A percentile compares a stretch with the other conserved stretches of the same genome.
Conservation (phyloP, 2,329 filamentous ascomycete species). For the Arthrocladium fulminans region DNA sequence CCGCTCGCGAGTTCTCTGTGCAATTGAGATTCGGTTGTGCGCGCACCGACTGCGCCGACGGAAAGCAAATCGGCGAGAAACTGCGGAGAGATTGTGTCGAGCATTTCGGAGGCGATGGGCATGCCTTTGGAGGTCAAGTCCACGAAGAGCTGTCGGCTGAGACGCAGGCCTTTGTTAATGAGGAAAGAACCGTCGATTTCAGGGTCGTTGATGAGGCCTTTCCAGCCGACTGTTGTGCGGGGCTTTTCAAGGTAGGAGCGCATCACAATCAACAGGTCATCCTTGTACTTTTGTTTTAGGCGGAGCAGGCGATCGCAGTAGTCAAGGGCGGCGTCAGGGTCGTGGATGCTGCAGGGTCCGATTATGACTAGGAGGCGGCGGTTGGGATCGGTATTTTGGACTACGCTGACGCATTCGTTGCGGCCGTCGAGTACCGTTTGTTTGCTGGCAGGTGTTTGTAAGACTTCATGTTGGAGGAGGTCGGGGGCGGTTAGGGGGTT, state of each 20-base stretch:
- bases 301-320: constrained; percentile 73
- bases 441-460: constrained; percentile 39
- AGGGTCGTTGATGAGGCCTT: constrained; percentile 97
- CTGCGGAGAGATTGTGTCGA: constrained; percentile 97
- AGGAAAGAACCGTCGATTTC: constrained; percentile 95
- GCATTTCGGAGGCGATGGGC: constrained; percentile 95
- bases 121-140: constrained; percentile 81
- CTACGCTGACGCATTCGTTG: constrained; percentile 59
- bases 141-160: constrained; percentile 87
- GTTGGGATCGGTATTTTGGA: constrained; percentile 53
- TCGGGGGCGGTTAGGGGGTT: constrained; percentile 86
- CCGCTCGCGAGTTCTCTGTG: constrained; percentile 93
- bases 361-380: constrained; percentile 90
- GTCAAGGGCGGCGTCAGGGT: constrained; percentile 77
- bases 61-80: constrained; percentile 95
- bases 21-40: constrained; percentile 92
- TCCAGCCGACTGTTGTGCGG: constrained; percentile 96
- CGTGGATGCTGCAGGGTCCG: constrained; percentile 95
- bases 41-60: constrained; percentile 86
- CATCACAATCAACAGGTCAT: constrained; percentile 90
- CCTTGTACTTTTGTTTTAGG: constrained; percentile 67
- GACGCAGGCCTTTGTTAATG: constrained; percentile 95
- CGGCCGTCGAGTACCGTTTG: constrained; percentile 37
- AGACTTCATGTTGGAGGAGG: constrained; percentile 78
- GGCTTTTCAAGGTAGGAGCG: constrained; percentile 98